These are phyloP conservation scores for Cercospora zeae-maydis DNA, from an alignment of 2,329 filamentous ascomycete genomes.

Conservation along the genomic window DNA sequence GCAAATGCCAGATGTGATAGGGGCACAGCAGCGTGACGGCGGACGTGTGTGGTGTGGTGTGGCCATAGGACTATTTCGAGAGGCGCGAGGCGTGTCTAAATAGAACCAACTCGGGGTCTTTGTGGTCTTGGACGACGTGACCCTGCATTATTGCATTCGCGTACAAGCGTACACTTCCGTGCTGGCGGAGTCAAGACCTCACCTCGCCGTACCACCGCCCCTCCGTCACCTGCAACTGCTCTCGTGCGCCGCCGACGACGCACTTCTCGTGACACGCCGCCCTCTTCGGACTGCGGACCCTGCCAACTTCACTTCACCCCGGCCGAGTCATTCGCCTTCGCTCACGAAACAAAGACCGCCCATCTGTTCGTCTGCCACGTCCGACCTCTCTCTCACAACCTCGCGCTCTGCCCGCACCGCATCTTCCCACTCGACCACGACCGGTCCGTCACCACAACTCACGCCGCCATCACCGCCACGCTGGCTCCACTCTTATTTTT, in stretches of 20 bases:
- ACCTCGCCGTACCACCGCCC: neutral
- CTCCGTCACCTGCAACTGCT: neutral
- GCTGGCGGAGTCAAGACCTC: neutral
- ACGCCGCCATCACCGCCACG: conserved; percentile 22
- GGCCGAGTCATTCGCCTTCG: neutral
- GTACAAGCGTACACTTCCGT: neutral
- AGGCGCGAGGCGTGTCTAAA: neutral
- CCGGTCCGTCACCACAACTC: neutral
- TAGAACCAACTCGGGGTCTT: neutral
- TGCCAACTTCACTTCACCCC: neutral
- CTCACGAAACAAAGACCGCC: neutral
- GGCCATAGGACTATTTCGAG: neutral
- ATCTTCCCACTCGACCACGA: neutral
- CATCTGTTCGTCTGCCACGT: neutral
- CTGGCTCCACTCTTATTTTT: conserved; percentile 31
- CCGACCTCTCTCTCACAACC: neutral
- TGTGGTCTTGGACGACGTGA: neutral
- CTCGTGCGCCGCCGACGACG: neutral
- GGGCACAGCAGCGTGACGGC: neutral
- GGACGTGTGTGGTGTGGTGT: neutral
- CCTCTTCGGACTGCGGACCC: neutral
- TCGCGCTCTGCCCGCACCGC: neutral
- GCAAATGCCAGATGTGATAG: neutral
- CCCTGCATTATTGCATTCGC: neutral
- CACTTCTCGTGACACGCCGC: neutral